Conservation (phyloP, 768 basidiomycete species). For the Cytidiella melzeri region DNA sequence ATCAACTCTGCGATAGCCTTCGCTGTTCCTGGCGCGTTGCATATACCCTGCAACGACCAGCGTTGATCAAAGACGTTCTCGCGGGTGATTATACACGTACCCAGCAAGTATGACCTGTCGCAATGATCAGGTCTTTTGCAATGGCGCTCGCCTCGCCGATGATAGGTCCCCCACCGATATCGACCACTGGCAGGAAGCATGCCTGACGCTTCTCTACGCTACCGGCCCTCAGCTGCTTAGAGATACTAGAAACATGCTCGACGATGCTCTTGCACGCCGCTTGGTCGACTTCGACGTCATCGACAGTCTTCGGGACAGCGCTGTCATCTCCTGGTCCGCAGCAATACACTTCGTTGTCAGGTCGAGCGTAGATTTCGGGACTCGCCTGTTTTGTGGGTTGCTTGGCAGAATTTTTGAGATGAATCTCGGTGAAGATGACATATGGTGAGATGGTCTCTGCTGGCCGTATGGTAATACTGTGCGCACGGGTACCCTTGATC, state of each 20-base stretch:
- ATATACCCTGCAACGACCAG: slow-evolving; percentile 49
- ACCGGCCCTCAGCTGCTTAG: slow-evolving; percentile 48
- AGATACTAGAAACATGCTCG: slow-evolving; percentile 55
- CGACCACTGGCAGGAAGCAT: slow-evolving; percentile 72
- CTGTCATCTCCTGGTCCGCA: slow-evolving; percentile 78
- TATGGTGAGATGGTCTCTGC: slow-evolving; percentile 56
- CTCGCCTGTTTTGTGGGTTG: slow-evolving; percentile 26
- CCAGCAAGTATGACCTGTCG: slow-evolving; percentile 79
- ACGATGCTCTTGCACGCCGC: slow-evolving; percentile 50
- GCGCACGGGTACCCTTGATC: slow-evolving; percentile 59
- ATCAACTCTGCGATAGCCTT: slow-evolving; percentile 65
- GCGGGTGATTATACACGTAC: no score
- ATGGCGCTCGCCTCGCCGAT: slow-evolving; percentile 54
- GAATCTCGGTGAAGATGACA: slow-evolving; percentile 79
- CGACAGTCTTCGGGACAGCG: slow-evolving; percentile 61
- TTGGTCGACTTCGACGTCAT: slow-evolving; percentile 59
- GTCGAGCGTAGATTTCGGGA: slow-evolving; percentile 71
- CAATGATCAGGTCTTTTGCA: slow-evolving; percentile 62
- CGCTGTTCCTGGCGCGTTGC: slow-evolving; percentile 81
- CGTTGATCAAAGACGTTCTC: slow-evolving; percentile 20
- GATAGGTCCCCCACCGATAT: slow-evolving; percentile 57
- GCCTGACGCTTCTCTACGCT: slow-evolving; percentile 54
- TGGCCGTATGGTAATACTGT: slow-evolving; percentile 60
- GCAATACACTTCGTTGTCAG: slow-evolving; percentile 63
- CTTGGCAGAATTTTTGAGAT: slow-evolving; percentile 23